Evolutionary conservation across 2,329 filamentous ascomycete species (phyloP).

Genomic region (Coleophoma cylindrospora): DNA sequence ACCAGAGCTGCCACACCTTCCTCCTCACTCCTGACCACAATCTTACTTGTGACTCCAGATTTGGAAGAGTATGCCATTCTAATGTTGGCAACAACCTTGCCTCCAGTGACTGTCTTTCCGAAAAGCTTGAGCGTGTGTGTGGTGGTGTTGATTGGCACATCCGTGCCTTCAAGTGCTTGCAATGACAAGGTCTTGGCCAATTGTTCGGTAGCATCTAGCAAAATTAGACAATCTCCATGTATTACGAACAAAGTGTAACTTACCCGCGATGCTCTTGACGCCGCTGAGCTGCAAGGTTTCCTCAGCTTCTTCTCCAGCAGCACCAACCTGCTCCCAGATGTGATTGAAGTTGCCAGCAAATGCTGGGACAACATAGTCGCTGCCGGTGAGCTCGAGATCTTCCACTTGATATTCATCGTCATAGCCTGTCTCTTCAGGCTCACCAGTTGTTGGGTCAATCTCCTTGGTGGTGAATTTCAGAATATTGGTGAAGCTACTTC

Average conservation of each 20-base stretch:
- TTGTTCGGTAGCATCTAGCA: conserved; percentile 82
- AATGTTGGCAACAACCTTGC: conserved; percentile 79
- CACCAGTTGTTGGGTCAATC: conserved; percentile 88
- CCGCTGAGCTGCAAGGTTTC: conserved; percentile 86
- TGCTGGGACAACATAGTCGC: conserved; percentile 89
- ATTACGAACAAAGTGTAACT: neutral
- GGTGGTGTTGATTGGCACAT: conserved; percentile 80
- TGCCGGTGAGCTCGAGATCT: conserved; percentile 83
- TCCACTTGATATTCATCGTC: conserved; percentile 98
- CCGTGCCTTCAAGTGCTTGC: conserved; percentile 90
- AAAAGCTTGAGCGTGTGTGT: conserved; percentile 95
- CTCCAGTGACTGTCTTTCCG: conserved; percentile 89
- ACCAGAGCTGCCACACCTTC: conserved; percentile 83
- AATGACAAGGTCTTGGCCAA: conserved; percentile 81
- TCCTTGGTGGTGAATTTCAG: conserved; percentile 98
- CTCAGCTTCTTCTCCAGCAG: conserved; percentile 81
- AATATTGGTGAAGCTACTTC: conserved; percentile 81
- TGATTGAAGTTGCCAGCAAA: conserved; percentile 95
- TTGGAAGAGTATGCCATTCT: conserved; percentile 93
- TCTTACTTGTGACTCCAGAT: conserved; percentile 92
- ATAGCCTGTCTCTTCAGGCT: conserved; percentile 88
- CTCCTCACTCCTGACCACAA: conserved; percentile 87
- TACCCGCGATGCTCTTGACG: conserved; percentile 90
- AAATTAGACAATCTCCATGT: conserved; percentile 15
- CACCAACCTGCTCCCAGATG: conserved; percentile 89